phyloP scores from a whole-genome alignment of 2,329 filamentous ascomycete genomes.

The Nannizziopsis arthrosporioides region DNA sequence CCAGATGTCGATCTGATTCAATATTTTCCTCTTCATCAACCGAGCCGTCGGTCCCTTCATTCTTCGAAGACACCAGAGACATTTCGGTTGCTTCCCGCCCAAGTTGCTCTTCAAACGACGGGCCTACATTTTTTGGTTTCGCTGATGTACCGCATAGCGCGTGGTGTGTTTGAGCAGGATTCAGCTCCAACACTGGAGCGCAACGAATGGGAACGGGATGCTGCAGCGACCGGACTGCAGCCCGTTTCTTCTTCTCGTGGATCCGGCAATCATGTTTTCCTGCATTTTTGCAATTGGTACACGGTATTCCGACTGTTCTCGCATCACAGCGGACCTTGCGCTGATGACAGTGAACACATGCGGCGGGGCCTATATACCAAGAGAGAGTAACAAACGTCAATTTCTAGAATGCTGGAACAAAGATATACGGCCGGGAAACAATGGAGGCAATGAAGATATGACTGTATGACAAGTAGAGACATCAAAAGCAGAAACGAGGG shows the following conservation, averaged over 20 bases:
- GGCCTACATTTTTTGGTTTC: not conserved
- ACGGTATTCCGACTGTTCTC: conserved; percentile 37
- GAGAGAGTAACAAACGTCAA: not conserved
- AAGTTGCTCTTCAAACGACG: not conserved
- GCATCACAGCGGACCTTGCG: conserved; percentile 44
- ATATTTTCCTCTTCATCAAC: conserved; percentile 31
- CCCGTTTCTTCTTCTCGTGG: conserved; percentile 42
- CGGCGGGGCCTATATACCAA: conserved; percentile 27
- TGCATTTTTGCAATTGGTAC: conserved; percentile 39
- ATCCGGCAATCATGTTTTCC: conserved; percentile 36
- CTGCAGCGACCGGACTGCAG: conserved; percentile 31
- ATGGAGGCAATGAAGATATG: not conserved
- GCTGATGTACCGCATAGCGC: conserved; percentile 4
- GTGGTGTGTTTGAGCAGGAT: conserved; percentile 1
- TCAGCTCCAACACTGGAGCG: conserved; percentile 22
- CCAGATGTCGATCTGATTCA: conserved; percentile 38
- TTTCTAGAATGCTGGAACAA: not conserved
- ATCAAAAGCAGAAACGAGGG: not conserved
- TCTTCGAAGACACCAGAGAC: conserved; percentile 20
- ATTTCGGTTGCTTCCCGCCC: conserved; percentile 14
- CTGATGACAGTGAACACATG: conserved; percentile 41
- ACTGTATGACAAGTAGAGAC: not conserved
- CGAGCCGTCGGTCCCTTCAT: conserved; percentile 21
- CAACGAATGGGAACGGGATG: conserved; percentile 39
- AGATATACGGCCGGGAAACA: too few relatives aligned